Base-by-base conservation (phyloP, 208 protist species). In the Crithidia sp. region DNA sequence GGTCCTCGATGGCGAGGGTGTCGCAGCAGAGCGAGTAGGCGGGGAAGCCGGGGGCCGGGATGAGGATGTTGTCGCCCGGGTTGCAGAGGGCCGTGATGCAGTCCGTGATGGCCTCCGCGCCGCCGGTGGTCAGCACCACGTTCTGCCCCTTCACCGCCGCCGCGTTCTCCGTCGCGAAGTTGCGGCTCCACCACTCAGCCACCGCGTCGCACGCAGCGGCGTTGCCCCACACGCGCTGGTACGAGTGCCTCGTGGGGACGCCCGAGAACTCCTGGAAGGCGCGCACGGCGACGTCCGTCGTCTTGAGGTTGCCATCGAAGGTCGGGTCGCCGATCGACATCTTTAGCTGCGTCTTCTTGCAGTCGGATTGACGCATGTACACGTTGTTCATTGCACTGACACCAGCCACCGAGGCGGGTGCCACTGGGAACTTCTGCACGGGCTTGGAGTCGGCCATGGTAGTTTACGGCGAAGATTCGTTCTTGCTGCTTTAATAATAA, bases 11-110 rank as follows among this genome's bases (percentile, higher is more conserved):
- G 47, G 72, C 86, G 65, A 95, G 89, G 45, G 79, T 71, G 36
- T 88, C 85, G 60, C 85, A 95, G 12, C 97, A 83, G 50, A 89
- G 94, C 17, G 94, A 72, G 87, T 99, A 99, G 36, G 98, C 85
- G 9, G 96, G 91, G 76, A 98, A 98, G 44, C 91, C 84, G 19
- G 97, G 97, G 28, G 71, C 69, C 19, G 94, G 94, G 7, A 98
- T 54, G 39, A 98, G 88, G 43, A 99, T 88, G 71, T 98, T 97
- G 61, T 98, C 85, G 39, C 93, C 94, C 61, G 61, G 64, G 70
- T 98, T 89, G 65, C 77, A 82, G 6, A 98, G 52, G 1, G 81
- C 93, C 4, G 74, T 76, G 62, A 98, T 78, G 45, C 82, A 85
- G 60, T 98, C 79, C 36, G 97, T 77, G 53, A 99, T 84, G 19